Evolutionary conservation across 1,139 yeast genomes (phyloP).

Genomic region (Geotrichum macrosporum): DNA sequence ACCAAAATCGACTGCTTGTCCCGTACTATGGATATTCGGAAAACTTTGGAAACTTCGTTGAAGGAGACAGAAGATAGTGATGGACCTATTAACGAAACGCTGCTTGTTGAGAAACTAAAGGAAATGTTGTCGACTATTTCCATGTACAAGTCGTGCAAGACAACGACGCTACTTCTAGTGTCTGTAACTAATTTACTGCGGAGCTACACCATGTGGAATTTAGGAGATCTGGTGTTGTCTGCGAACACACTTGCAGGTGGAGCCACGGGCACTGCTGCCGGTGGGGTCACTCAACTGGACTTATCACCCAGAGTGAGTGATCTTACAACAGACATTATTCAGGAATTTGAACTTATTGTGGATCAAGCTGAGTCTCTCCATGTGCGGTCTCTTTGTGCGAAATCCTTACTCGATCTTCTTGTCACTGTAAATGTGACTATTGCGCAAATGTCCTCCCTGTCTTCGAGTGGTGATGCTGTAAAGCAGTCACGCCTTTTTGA

Average conservation of each 20-base stretch:
- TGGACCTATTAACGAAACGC: conserved; percentile 6
- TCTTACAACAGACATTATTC: conserved; percentile 15
- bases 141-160: conserved; percentile 7
- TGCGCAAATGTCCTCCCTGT: conserved; percentile 16
- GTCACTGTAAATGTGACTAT: conserved; percentile 21
- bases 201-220: conserved; percentile 28
- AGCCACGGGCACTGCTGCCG: too few relatives aligned
- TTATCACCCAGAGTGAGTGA: conserved; percentile 13
- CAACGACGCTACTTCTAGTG: conserved; percentile 15
- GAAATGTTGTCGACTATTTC: conserved; percentile 16
- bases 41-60: conserved; percentile 22
- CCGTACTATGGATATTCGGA: conserved; percentile 23
- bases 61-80: conserved; percentile 18
- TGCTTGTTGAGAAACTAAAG: conserved; percentile 13
- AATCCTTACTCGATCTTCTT: conserved; percentile 17
- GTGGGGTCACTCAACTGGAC: conserved; percentile 6
- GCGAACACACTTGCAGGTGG: conserved; percentile 14
- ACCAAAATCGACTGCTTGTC: conserved; percentile 24
- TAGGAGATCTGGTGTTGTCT: conserved; percentile 22
- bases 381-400: conserved; percentile 19
- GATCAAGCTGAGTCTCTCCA: conserved; percentile 16
- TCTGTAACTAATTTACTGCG: conserved; percentile 24
- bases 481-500: conserved; percentile 15
- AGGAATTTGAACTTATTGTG: conserved; percentile 18
- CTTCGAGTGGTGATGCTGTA: conserved; percentile 13